These are phyloP conservation scores for Hura crepitans DNA, from an alignment of 441 rosid species.

Conservation along the genomic window DNA sequence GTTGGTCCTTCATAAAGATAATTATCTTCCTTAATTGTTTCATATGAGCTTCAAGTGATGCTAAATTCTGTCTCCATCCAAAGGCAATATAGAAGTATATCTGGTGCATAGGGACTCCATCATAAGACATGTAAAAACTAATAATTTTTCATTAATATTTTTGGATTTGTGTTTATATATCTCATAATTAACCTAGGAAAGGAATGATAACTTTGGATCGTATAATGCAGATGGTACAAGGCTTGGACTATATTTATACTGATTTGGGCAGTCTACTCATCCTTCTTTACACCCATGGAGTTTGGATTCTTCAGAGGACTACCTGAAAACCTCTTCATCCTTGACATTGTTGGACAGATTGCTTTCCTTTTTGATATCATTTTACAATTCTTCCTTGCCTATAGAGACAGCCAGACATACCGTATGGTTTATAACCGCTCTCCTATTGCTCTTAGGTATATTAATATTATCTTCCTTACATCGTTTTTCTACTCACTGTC, in stretches of 20 bases:
- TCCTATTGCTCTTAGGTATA: constrained; percentile 69
- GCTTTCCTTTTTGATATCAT: constrained; percentile 79
- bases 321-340: constrained; percentile 60
- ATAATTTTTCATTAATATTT: background rate
- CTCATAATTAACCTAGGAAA: background rate
- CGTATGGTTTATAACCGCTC: constrained; percentile 53
- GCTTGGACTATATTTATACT: constrained; percentile 73
- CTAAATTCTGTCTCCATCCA: background rate
- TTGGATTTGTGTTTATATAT: background rate
- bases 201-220: background rate
- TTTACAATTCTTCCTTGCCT: constrained; percentile 68
- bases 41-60: constrained; percentile 3
- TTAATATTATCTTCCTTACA: background rate
- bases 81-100: background rate
- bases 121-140: background rate
- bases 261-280: constrained; percentile 88
- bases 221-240: constrained; percentile 56
- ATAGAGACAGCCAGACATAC: constrained; percentile 61
- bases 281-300: constrained; percentile 94
- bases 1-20: background rate
- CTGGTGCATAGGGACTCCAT: constrained; percentile 3
- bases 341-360: constrained; percentile 78
- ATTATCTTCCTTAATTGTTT: background rate
- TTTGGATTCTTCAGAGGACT: constrained; percentile 93
- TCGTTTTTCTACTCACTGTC: background rate